Evolutionary conservation across 768 basidiomycete species (phyloP).

Genomic region (Stropharia rugosoannulata): DNA sequence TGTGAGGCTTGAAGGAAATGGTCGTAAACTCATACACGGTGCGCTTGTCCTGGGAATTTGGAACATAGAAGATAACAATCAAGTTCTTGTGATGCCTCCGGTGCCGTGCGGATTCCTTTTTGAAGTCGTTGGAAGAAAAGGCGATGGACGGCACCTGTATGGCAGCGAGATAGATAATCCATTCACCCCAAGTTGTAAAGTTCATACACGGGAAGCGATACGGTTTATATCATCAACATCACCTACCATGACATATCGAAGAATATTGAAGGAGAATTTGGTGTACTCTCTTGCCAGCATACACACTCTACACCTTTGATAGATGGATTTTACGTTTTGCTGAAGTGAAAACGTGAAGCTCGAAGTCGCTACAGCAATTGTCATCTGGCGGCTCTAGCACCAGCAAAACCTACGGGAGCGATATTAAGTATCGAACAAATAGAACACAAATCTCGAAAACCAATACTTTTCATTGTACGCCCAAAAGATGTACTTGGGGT

Average conservation of each 20-base stretch:
- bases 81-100: background rate
- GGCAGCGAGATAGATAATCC: background rate
- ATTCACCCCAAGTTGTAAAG: background rate
- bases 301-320: background rate
- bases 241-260: background rate
- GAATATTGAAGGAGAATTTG: background rate
- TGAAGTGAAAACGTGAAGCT: too few relatives aligned
- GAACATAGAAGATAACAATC: background rate
- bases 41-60: background rate
- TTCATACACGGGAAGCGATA: background rate
- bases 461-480: conserved; percentile 24
- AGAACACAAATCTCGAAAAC: background rate
- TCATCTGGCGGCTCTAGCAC: background rate
- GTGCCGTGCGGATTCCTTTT: background rate
- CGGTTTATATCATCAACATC: background rate
- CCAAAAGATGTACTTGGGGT: conserved; percentile 16
- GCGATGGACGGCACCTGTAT: background rate
- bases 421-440: background rate
- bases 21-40: background rate
- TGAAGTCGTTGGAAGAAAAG: background rate
- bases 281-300: background rate
- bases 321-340: background rate
- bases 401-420: conserved; percentile 2
- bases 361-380: too few relatives aligned
- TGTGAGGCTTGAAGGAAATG: background rate